Conservation (phyloP, 345 rosid genomes). For the Brassica carinata region DNA sequence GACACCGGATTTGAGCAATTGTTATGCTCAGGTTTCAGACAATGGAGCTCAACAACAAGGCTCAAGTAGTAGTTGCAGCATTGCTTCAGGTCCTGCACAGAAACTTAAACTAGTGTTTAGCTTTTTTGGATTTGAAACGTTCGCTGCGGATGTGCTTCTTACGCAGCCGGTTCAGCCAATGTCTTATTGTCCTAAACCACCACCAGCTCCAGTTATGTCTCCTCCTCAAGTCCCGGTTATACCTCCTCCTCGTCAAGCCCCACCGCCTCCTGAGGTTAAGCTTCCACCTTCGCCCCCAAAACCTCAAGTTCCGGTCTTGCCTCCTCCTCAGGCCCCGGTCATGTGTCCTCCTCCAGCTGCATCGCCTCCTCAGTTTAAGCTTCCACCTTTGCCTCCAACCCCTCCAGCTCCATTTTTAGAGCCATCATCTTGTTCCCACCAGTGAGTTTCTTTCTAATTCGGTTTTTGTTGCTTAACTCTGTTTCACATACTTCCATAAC, state of each 20-base stretch:
- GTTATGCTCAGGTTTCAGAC: slow-evolving; percentile 66
- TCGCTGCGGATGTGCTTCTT: slow-evolving; percentile 59
- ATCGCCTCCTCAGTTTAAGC: slow-evolving; percentile 53
- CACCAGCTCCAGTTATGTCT: slow-evolving; percentile 24
- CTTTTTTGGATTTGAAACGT: slow-evolving; percentile 62
- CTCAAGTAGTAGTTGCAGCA: slow-evolving; percentile 48
- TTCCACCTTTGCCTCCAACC: slow-evolving; percentile 57
- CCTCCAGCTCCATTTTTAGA: slow-evolving; percentile 65
- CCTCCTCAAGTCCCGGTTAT: slow-evolving; percentile 28
- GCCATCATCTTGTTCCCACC: slow-evolving; percentile 78
- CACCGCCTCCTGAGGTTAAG: background rate
- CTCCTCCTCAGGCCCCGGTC: slow-evolving; percentile 32
- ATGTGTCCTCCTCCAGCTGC: background rate
- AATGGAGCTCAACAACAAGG: slow-evolving; percentile 45
- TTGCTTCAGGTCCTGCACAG: slow-evolving; percentile 65
- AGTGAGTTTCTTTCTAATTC: slow-evolving; percentile 50
- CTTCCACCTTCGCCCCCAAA: background rate
- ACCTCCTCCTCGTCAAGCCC: slow-evolving; percentile 11
- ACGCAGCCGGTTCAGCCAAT: slow-evolving; percentile 69
- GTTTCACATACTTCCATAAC: slow-evolving; percentile 4
- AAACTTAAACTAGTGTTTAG: slow-evolving; percentile 55
- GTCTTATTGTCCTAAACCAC: slow-evolving; percentile 69
- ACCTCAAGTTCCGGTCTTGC: slow-evolving; percentile 20
- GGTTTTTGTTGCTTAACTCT: background rate
- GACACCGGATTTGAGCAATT: slow-evolving; percentile 70